Evolutionary conservation across 2,329 filamentous ascomycete genomes (phyloP).

Genomic region (Apiospora sp.): DNA sequence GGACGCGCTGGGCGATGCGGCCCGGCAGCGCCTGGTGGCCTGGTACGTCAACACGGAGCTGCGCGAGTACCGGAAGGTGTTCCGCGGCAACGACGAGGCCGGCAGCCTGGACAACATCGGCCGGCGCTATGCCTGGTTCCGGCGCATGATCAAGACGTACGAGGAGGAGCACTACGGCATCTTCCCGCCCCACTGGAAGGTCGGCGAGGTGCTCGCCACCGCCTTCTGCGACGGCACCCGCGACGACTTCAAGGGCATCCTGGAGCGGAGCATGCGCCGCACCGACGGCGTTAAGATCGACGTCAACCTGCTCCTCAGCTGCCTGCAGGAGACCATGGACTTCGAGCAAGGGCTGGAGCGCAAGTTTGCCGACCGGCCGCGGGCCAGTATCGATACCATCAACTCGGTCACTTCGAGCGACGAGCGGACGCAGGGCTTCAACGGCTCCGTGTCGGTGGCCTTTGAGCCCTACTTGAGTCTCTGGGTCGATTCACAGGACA

Average conservation of each 20-base stretch:
- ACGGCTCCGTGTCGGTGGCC: conserved; percentile 91
- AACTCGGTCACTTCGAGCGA: conserved; percentile 67
- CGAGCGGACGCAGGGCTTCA: conserved; percentile 79
- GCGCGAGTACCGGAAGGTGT: conserved; percentile 93
- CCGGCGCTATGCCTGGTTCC: conserved; percentile 94
- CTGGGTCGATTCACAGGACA: conserved; percentile 97
- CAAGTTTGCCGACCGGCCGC: conserved; percentile 76
- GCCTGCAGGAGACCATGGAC: conserved; percentile 93
- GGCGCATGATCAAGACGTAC: conserved; percentile 92
- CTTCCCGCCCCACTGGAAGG: conserved; percentile 88
- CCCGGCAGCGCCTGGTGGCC: conserved; percentile 80
- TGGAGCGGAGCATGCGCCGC: conserved; percentile 86
- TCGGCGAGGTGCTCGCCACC: conserved; percentile 88
- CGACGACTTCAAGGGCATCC: conserved; percentile 92
- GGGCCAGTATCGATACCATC: conserved; percentile 89
- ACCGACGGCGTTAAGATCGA: conserved; percentile 82
- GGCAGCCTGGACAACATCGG: conserved; percentile 97
- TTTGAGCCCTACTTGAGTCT: conserved; percentile 97
- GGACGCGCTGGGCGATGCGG: conserved; percentile 91
- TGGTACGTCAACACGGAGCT: conserved; percentile 99
- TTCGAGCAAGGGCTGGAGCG: conserved; percentile 93
- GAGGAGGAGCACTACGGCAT: conserved; percentile 91
- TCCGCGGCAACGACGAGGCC: conserved; percentile 95
- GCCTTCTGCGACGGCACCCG: conserved; percentile 94
- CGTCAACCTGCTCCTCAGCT: conserved; percentile 87